Conservation (phyloP, 139 green algal genomes). For the Zygnema cylindricum region DNA sequence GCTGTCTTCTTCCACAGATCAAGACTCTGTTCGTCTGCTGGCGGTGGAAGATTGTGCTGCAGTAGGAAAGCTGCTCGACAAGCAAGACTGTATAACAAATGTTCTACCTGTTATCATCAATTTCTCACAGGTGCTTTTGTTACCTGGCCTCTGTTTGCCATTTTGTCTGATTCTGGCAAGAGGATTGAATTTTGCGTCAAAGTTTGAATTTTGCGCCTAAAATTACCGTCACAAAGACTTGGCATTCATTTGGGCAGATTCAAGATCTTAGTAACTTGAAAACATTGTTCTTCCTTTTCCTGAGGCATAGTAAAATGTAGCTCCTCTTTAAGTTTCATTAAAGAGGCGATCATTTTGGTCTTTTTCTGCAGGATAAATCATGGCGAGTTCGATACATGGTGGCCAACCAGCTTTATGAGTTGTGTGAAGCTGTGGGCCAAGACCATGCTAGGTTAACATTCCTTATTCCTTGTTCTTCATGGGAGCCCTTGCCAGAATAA, state of each 20-base stretch:
- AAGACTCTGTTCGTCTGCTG: slow-evolving; percentile 96
- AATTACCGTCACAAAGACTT: background rate
- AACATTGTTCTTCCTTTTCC: no score
- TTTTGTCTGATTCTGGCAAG: no score
- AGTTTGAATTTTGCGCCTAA: background rate
- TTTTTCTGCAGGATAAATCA: slow-evolving; percentile 86
- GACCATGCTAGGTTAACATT: slow-evolving; percentile 67
- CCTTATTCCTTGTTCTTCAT: no score
- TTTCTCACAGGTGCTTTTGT: slow-evolving; percentile 87
- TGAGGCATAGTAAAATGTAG: no score
- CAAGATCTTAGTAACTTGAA: no score
- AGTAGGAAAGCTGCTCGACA: slow-evolving; percentile 79
- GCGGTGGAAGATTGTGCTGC: slow-evolving; percentile 88
- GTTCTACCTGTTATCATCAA: slow-evolving; percentile 89
- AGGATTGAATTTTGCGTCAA: background rate
- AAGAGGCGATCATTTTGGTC: no score
- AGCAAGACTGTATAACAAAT: slow-evolving; percentile 73
- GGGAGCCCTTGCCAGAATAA: no score
- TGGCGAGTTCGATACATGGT: slow-evolving; percentile 99
- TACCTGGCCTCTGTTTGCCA: no score
- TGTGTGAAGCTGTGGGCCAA: slow-evolving; percentile 83
- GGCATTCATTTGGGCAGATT: no score
- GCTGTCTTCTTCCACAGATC: slow-evolving; percentile 74
- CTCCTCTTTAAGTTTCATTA: no score
- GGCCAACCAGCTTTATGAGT: slow-evolving; percentile 83